Evolutionary conservation across 331 rosid genomes (phyloP).

Genomic region (Telfairia occidentalis): DNA sequence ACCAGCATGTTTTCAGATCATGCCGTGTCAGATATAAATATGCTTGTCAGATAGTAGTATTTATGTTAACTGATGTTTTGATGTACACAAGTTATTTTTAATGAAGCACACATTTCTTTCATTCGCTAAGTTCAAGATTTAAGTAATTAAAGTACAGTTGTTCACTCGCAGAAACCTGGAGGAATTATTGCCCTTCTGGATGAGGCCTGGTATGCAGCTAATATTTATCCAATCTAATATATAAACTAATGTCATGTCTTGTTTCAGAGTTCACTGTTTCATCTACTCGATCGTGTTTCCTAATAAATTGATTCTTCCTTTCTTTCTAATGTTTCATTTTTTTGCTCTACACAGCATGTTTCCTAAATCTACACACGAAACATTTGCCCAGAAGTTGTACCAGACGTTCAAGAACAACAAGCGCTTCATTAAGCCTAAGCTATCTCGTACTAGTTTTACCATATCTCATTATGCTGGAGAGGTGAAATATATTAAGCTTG

Average conservation of each 20-base stretch:
- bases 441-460: conserved; percentile 92
- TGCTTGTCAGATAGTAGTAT: background rate
- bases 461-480: conserved; percentile 96
- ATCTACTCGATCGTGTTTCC: conserved; percentile 2
- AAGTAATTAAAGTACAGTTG: conserved; percentile 14
- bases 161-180: conserved; percentile 82
- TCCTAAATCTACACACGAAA: conserved; percentile 97
- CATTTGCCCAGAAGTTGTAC: conserved; percentile 87
- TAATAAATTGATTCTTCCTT: conserved; percentile 17
- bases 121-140: conserved; percentile 15
- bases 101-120: background rate
- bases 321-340: conserved; percentile 25
- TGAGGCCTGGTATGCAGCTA: conserved; percentile 86
- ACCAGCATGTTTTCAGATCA: too few relatives aligned
- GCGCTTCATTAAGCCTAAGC: conserved; percentile 94
- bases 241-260: too few relatives aligned
- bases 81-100: background rate
- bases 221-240: too few relatives aligned
- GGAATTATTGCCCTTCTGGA: conserved; percentile 91
- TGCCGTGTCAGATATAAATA: too few relatives aligned
- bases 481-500: conserved; percentile 35
- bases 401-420: conserved; percentile 89
- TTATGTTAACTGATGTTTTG: background rate
- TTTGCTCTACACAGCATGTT: conserved; percentile 71
- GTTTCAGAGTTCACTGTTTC: background rate